Percentiles rank a stretch among this genome's conserved stretches.
phyloP scores from a whole-genome alignment of 257 asterid species.

The Voacanga thouarsii region DNA sequence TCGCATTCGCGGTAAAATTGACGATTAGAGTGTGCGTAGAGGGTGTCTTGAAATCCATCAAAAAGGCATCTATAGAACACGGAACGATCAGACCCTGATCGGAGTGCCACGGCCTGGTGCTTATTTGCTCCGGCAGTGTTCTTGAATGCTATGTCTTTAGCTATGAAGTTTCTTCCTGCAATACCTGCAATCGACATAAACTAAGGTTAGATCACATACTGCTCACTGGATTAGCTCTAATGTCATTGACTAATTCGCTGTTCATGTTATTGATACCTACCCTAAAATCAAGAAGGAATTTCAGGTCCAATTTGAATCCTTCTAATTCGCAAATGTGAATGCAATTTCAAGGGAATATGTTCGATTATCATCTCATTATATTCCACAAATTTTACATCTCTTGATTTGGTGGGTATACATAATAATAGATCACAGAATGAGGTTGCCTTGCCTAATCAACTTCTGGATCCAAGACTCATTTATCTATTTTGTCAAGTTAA shows the following conservation, averaged over 20 bases:
- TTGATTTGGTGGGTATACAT: not conserved
- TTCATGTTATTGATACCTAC: too few relatives aligned
- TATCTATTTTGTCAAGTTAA: not conserved
- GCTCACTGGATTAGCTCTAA: too few relatives aligned
- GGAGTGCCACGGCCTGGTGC: constrained; percentile 79
- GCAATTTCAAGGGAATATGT: too few relatives aligned
- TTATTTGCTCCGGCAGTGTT: constrained; percentile 68
- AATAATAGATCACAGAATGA: not conserved
- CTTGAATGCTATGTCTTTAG: constrained; percentile 51
- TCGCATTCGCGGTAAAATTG: constrained; percentile 75
- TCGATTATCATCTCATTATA: too few relatives aligned
- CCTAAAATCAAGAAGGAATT: not conserved
- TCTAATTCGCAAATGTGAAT: too few relatives aligned
- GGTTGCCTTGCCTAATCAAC: not conserved
- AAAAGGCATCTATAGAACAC: constrained; percentile 53
- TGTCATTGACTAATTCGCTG: too few relatives aligned
- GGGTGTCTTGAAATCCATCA: constrained; percentile 72
- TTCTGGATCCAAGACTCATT: not conserved
- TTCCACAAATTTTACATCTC: too few relatives aligned
- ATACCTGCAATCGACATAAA: constrained; percentile 31
- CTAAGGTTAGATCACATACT: too few relatives aligned
- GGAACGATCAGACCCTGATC: constrained; percentile 60
- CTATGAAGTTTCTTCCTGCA: constrained; percentile 61
- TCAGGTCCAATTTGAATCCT: too few relatives aligned
- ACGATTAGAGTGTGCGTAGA: constrained; percentile 72